These are phyloP conservation scores for Neckera pumila DNA, from an alignment of 225 moss, liverwort and hornwort species.

Conservation along the genomic window DNA sequence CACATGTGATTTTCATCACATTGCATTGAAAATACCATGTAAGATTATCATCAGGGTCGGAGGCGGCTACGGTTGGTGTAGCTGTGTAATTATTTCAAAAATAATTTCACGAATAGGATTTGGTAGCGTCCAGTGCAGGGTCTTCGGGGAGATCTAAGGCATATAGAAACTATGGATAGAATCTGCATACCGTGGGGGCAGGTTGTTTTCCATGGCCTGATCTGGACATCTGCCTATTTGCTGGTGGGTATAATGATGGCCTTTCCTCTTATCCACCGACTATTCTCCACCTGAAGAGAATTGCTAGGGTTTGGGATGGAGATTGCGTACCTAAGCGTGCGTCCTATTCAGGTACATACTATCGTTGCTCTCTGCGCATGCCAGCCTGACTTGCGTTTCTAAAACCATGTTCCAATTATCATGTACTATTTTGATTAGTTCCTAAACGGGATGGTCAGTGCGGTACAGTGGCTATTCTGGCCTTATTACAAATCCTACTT, in stretches of 20 bases:
- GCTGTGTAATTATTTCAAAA: not conserved
- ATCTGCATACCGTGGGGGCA: constrained; percentile 22
- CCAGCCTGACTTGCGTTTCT: not conserved
- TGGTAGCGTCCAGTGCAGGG: not conserved
- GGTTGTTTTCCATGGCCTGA: constrained; percentile 28
- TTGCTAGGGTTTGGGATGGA: not conserved
- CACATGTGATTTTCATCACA: constrained; percentile 20
- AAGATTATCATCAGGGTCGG: not conserved
- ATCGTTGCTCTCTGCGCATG: not conserved
- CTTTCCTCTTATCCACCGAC: constrained; percentile 24
- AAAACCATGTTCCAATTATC: not conserved
- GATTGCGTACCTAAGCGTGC: not conserved
- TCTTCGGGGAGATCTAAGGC: not conserved
- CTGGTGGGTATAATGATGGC: constrained; percentile 34
- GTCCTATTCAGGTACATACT: not conserved
- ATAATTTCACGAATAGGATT: not conserved
- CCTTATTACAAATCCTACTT: not conserved
- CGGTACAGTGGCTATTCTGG: not conserved
- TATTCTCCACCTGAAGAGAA: constrained; percentile 13
- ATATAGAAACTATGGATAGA: constrained; percentile 9
- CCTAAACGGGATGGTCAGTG: not conserved
- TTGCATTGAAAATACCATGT: not conserved
- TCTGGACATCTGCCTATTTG: constrained; percentile 42
- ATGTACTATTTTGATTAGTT: not conserved
- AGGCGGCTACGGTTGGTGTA: not conserved